Evolutionary conservation across 805 yeast genomes (phyloP).

Genomic region (Sugiyamaella smithiae): DNA sequence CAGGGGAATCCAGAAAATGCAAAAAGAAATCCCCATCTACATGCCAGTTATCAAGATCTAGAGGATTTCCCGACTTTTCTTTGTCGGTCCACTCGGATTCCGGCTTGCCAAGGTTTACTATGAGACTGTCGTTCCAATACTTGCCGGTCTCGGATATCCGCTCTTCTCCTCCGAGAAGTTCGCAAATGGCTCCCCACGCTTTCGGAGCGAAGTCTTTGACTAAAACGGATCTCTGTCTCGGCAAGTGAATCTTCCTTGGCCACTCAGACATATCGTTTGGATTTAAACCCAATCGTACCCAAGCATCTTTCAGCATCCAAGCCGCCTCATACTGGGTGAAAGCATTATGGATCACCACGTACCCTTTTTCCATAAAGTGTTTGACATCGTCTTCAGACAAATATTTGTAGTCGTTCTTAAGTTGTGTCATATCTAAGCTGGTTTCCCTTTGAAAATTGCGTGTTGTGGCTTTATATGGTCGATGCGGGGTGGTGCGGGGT

Average conservation of each 20-base stretch:
- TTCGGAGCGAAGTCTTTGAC: conserved; percentile 15
- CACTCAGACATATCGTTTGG: conserved; percentile 12
- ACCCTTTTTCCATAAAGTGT: conserved; percentile 15
- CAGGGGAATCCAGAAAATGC: conserved; percentile 17
- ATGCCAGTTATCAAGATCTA: conserved; percentile 14
- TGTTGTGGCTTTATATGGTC: too few relatives aligned
- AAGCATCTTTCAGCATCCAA: conserved; percentile 17
- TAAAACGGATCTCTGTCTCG: conserved; percentile 10
- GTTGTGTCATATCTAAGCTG: too few relatives aligned
- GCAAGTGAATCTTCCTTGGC: conserved; percentile 11
- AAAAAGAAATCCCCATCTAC: conserved; percentile 15
- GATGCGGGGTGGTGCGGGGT: too few relatives aligned
- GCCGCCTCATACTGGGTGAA: conserved; percentile 13
- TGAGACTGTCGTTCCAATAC: conserved; percentile 14
- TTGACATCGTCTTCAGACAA: conserved; percentile 10
- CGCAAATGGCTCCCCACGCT: conserved; percentile 16
- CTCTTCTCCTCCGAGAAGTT: conserved; percentile 16
- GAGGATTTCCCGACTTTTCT: conserved; percentile 7
- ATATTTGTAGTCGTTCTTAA: background rate
- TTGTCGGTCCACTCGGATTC: conserved; percentile 6
- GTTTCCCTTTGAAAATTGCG: too few relatives aligned
- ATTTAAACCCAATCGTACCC: conserved; percentile 16
- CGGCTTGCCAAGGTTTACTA: conserved; percentile 12
- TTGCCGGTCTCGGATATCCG: conserved; percentile 6
- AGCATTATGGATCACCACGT: conserved; percentile 11